These are phyloP conservation scores for Pythium insidiosum DNA, from an alignment of 352 stramenopile species.

Conservation along the genomic window DNA sequence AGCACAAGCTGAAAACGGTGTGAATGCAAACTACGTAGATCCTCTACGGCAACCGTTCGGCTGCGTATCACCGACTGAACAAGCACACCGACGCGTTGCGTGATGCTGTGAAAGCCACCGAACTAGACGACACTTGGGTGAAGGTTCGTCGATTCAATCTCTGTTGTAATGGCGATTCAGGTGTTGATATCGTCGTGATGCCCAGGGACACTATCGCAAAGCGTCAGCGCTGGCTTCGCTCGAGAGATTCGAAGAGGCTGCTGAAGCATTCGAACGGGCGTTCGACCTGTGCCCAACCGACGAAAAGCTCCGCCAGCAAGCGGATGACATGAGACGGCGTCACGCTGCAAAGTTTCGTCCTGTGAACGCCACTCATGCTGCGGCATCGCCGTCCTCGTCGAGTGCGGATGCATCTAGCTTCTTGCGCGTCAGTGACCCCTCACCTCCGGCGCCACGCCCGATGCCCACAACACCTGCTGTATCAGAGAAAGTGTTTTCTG, in stretches of 20 bases:
- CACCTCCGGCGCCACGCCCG: not conserved
- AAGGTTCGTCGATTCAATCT: too few species aligned
- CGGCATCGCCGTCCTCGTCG: too few species aligned
- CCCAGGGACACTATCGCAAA: conserved; percentile 68
- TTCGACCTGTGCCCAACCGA: conserved; percentile 65
- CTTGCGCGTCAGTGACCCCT: not conserved
- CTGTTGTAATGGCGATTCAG: too few species aligned
- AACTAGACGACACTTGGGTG: conserved; percentile 63
- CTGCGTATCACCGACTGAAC: conserved; percentile 63
- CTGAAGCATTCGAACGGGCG: conserved; percentile 55
- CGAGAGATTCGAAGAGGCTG: conserved; percentile 53
- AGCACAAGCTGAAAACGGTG: too few species aligned
- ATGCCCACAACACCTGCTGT: not conserved
- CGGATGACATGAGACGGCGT: conserved; percentile 57
- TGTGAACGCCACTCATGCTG: too few species aligned
- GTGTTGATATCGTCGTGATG: not conserved
- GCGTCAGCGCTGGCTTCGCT: conserved; percentile 59
- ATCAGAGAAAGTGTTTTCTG: conserved; percentile 48
- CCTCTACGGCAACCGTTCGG: conserved; percentile 76
- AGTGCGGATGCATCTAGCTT: not conserved
- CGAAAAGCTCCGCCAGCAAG: conserved; percentile 51
- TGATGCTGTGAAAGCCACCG: conserved; percentile 55
- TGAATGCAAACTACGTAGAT: too few species aligned
- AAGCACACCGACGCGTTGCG: conserved; percentile 54
- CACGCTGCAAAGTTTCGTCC: not conserved